A percentile compares a stretch with the other conserved stretches of the same genome.
These are phyloP conservation scores for Sphaerulina vaccinii DNA, from an alignment of 2,329 filamentous ascomycete genomes.

Conservation along the genomic window DNA sequence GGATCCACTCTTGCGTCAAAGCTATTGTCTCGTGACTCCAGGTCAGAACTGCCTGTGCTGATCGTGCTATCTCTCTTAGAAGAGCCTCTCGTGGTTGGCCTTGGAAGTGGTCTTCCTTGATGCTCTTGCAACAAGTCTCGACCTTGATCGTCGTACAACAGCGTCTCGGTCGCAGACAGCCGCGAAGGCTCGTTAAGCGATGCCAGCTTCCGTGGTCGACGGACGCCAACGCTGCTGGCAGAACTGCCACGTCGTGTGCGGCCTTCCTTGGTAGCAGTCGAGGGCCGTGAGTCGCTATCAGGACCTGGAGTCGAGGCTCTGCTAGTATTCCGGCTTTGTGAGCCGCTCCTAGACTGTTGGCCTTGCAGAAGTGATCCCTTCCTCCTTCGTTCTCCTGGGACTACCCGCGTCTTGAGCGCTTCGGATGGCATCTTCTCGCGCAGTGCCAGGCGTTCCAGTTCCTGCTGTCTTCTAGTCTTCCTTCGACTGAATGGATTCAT, in stretches of 20 bases:
- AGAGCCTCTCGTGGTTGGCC: slow-evolving; percentile 5
- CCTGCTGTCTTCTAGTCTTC: slow-evolving; percentile 32
- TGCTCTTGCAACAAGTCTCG: slow-evolving; percentile 1
- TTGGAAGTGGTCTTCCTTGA: background rate
- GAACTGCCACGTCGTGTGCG: slow-evolving; percentile 29
- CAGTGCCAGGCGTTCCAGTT: slow-evolving; percentile 33
- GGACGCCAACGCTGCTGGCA: slow-evolving; percentile 16
- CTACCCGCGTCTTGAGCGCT: slow-evolving; percentile 4
- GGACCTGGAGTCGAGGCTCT: slow-evolving; percentile 31
- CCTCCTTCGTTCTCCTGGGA: background rate
- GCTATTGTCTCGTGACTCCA: slow-evolving; percentile 12
- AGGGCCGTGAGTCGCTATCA: slow-evolving; percentile 11
- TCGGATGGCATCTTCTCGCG: slow-evolving; percentile 28
- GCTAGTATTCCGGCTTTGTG: slow-evolving; percentile 23
- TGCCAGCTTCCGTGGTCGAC: slow-evolving; percentile 25
- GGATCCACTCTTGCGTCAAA: slow-evolving; percentile 18
- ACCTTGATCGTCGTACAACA: slow-evolving; percentile 26
- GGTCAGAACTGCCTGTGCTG: slow-evolving; percentile 22
- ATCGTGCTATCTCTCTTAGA: slow-evolving; percentile 25
- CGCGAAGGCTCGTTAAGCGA: slow-evolving; percentile 26
- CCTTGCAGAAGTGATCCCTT: slow-evolving; percentile 26
- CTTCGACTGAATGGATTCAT: slow-evolving; percentile 25
- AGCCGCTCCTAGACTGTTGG: slow-evolving; percentile 25
- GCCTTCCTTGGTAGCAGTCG: slow-evolving; percentile 18
- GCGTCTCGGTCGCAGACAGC: slow-evolving; percentile 32